phyloP scores from a whole-genome alignment of 2,329 filamentous ascomycete genomes.

The Tolypocladium tropicale region DNA sequence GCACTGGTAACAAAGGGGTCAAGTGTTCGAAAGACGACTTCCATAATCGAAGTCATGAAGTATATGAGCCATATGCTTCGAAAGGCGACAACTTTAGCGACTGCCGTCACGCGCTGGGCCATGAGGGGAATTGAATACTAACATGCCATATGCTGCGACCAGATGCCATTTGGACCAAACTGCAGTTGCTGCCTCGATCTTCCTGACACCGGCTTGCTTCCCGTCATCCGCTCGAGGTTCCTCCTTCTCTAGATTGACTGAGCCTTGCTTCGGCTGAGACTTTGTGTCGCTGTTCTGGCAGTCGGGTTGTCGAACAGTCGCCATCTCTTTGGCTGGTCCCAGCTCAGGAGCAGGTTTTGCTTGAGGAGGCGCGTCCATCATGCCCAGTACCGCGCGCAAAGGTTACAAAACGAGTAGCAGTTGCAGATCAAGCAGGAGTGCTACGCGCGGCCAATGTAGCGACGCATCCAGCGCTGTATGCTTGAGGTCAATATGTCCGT shows the following conservation, averaged over 20 bases:
- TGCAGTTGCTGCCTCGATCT: slow-evolving; percentile 31
- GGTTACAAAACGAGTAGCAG: neutral
- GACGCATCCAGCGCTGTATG: neutral
- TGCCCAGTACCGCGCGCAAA: neutral
- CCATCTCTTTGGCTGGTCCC: neutral
- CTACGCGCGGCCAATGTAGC: neutral
- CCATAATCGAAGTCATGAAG: slow-evolving; percentile 26
- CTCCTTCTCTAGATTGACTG: neutral
- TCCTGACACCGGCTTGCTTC: slow-evolving; percentile 33
- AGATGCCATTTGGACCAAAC: slow-evolving; percentile 28
- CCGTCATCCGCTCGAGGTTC: slow-evolving; percentile 11
- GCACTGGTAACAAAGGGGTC: slow-evolving; percentile 31
- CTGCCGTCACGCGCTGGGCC: neutral
- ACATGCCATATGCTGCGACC: slow-evolving; percentile 30
- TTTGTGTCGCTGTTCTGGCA: neutral
- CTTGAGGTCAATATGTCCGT: too few relatives aligned
- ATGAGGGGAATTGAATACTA: slow-evolving; percentile 8
- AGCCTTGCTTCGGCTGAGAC: neutral
- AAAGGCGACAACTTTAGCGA: neutral
- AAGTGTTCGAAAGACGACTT: slow-evolving; percentile 25
- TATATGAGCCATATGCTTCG: slow-evolving; percentile 28
- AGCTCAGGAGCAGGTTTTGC: neutral
- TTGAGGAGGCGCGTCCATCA: neutral
- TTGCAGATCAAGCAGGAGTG: neutral
- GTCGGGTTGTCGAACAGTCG: neutral